A percentile compares a stretch with the other conserved stretches of the same genome.
phyloP scores from a whole-genome alignment of 2,329 filamentous ascomycete genomes.

The Beauveria varroae region DNA sequence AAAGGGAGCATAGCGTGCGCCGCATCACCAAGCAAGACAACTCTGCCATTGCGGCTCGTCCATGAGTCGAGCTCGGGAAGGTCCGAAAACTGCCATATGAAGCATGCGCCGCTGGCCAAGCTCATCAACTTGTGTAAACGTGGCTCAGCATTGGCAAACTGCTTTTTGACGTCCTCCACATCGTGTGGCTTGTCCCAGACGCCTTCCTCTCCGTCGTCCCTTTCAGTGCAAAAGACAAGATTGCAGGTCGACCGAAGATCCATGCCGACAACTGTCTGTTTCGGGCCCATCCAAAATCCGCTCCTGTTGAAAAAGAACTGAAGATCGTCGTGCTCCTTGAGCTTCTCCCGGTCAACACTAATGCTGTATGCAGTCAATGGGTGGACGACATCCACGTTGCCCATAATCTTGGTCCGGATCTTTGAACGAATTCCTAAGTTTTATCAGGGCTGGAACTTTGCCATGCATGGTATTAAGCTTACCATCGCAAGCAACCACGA shows the following conservation, averaged over 20 bases:
- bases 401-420: not conserved
- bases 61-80: not conserved
- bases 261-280: not conserved
- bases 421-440: not conserved
- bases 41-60: not conserved
- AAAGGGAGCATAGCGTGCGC: not conserved
- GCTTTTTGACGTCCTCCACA: not conserved
- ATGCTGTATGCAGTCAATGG: not conserved
- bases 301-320: not conserved
- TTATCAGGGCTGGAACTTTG: too few relatives aligned
- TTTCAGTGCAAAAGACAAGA: not conserved
- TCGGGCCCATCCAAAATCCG: not conserved
- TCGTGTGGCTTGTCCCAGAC: not conserved
- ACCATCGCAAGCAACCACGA: slow-evolving; percentile 1
- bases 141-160: not conserved
- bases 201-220: not conserved
- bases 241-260: not conserved
- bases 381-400: not conserved
- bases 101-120: not conserved
- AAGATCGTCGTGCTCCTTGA: not conserved
- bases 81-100: not conserved
- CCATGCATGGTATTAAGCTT: not conserved
- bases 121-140: not conserved
- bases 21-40: not conserved
- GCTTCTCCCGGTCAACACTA: not conserved